Evolutionary conservation across 352 stramenopile species (phyloP), one percentile per base, ranked within the genome.

Genomic region (Phytophthora cactorum): DNA sequence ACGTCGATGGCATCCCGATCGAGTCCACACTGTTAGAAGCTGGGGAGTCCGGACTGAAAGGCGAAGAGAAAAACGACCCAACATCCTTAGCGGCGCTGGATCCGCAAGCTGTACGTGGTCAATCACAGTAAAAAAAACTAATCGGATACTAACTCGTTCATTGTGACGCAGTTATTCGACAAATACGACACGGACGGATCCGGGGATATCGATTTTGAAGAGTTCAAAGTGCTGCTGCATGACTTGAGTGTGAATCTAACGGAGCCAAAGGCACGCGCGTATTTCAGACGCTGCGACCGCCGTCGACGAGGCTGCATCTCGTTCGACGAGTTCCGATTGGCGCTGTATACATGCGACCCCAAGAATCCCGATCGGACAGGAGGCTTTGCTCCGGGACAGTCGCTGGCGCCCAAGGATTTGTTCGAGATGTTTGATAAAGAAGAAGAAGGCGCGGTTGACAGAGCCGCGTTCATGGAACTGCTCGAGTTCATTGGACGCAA

Each of bases 391-490:
- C 83, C 87, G 0, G 84, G 84, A 1, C 85, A 92, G 59, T 78
- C 82, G n/a, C 49, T 95, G 10, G 80, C 78, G 2, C 85, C 85
- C 0, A 95, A 93, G 25, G 85, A 95, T 58, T 12, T 93, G 29
- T 95, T 95, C 34, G 79, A 89, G 9, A 93, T 95, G 80, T 95
- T 90, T 56, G 87, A 93, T 60, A 77, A 72, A 3, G 82, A 91
- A 0, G 85, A 92, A 31, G 63, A 88, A 65, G 83, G 85, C n/a
- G 75, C 70, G 14, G 80, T 95, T 14, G 85, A 92, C 56, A 75
- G 84, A 49, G 81, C 63, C 2, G 82, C 79, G 36, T 95, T 95
- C 65, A 71, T 88, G 41, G 79, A 88, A 53, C 57, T 93, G 3
- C 79, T 93, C 22, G 75, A 74, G 52, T 93, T 94, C 49, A 71